Evolutionary conservation across 2,329 filamentous ascomycete species (phyloP), one percentile per base, ranked within the genome.

Genomic region (Ilyonectria robusta): DNA sequence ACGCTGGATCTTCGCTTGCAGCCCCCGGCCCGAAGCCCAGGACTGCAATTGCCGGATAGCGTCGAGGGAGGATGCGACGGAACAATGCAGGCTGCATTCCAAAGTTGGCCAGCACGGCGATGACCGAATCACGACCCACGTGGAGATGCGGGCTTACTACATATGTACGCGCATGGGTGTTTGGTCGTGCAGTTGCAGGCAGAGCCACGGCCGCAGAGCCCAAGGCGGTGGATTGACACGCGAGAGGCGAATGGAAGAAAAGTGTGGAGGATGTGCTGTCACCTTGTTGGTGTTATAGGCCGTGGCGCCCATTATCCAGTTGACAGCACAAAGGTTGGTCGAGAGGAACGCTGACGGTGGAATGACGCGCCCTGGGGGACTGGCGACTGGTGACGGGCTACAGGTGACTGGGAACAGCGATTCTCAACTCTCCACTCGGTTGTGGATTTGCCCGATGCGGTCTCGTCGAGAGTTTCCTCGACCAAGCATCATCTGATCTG

Each of bases 101-200:
- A 50, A 55, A 35, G 57, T 57, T 44, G 37, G 63, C 63, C 62
- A 67, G 57, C 46, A 74, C 73, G 73, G 73, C 53, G 67, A 74
- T 69, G 72, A 62, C 73, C 73, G 73, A 71, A 66, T 62, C 66
- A 62, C 46, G 70, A 68, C 70, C 72, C 73, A 75, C 71, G 73
- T 75, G 73, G 73, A 67, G 70, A 69, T 69, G 59, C 66, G 67
- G 66, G 71, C 73, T 75, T 74, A 71, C 67, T 50, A 50, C 47
- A 29, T 50, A 50, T 29, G 47, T 29, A 15, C 23, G 47, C 3
- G n/a, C 17, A 35, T 53, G 50, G 50, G 50, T 35, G 21, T 59
- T 56, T 62, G 63, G 62, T 33, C 26, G 26, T 26, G 26, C 26
- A 26, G 67, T 68, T 62, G 59, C 59, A 29, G 54, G 61, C 59